Percentiles rank a stretch among this genome's conserved stretches.
Conservation (phyloP, 2,329 filamentous ascomycete genomes). For the Paracoccidioides brasiliensis region DNA sequence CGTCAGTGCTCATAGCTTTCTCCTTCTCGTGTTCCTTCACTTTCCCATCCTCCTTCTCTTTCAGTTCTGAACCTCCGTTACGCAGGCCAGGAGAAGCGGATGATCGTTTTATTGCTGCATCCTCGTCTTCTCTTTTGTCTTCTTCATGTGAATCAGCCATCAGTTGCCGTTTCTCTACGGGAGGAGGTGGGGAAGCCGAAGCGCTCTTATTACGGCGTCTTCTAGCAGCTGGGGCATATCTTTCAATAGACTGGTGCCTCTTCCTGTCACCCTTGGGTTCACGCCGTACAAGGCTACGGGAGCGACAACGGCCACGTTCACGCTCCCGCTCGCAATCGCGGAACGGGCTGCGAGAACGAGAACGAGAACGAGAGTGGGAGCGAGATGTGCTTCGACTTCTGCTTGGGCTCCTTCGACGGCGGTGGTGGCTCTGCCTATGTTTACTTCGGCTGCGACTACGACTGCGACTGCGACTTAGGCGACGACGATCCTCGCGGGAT, state of each 20-base stretch:
- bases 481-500: conserved; percentile 29
- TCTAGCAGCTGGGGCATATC: conserved; percentile 32
- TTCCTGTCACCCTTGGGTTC: conserved; percentile 24
- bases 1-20: conserved; percentile 11
- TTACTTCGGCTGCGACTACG: background rate
- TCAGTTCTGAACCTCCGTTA: background rate
- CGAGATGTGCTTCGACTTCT: conserved; percentile 16
- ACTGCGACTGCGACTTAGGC: conserved; percentile 26
- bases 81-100: conserved; percentile 4
- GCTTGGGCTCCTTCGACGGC: conserved; percentile 17
- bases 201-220: conserved; percentile 29
- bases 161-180: conserved; percentile 29
- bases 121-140: conserved; percentile 12
- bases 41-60: conserved; percentile 7
- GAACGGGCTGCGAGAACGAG: conserved; percentile 16
- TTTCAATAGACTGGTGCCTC: conserved; percentile 32
- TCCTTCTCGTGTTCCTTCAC: conserved; percentile 4
- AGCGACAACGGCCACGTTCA: conserved; percentile 10
- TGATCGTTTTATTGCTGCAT: conserved; percentile 11
- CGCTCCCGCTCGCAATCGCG: conserved; percentile 20
- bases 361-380: conserved; percentile 14
- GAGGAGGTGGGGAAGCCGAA: conserved; percentile 27
- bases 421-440: conserved; percentile 20
- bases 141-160: conserved; percentile 27
- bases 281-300: conserved; percentile 19